Evolutionary conservation across 371 early-diverging fungal genomes (phyloP), one percentile per base, ranked within the genome.

Genomic region (Circinella umbellata): DNA sequence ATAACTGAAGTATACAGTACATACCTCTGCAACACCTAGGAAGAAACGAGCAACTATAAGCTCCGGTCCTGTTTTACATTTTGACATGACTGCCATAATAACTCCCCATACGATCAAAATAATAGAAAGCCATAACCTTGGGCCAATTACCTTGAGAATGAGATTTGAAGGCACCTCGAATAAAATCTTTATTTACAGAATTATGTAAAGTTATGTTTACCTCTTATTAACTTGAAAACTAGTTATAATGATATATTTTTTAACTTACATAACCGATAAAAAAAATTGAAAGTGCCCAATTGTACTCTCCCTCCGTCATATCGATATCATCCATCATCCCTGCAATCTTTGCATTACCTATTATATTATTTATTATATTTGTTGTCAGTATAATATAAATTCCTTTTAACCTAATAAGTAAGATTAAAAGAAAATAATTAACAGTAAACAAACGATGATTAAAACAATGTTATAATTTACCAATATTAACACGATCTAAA

Each of bases 141-240:
- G 88, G 4, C 89, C 87, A 51, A 91, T 68, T 4, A 68, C 75
- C 59, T 93, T 90, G 61, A 91, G 79, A 75, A 91, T 69, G 67
- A 93, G 74, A 73, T 93, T 93, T 49, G 90, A 89, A 6, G 92
- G 92, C n/a, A 90, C 77, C 69, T 93, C 93, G 63, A 88, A 86
- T 18, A 90, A 38, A 60, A 88, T 78, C 85, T 78, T 27, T 27
- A 27, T 27, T 0, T 27, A 27, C 27, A 27, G 27, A 2, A 27
- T 27, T 27, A n/a, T n/a, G n/a, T n/a, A n/a, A n/a, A n/a, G n/a
- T n/a, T n/a, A n/a, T n/a, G n/a, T n/a, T n/a, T n/a, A 27, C 27
- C 27, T 27, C 27, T 27, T 27, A 27, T 27, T 27, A 27, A 27
- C 27, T 0, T 27, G 27, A 27, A 27, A 27, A 27, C 27, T 27